Percentiles rank a stretch among this genome's conserved stretches.
These are phyloP conservation scores for Amniculicola lignicola DNA, from an alignment of 495 filamentous ascomycete species.

Conservation along the genomic window DNA sequence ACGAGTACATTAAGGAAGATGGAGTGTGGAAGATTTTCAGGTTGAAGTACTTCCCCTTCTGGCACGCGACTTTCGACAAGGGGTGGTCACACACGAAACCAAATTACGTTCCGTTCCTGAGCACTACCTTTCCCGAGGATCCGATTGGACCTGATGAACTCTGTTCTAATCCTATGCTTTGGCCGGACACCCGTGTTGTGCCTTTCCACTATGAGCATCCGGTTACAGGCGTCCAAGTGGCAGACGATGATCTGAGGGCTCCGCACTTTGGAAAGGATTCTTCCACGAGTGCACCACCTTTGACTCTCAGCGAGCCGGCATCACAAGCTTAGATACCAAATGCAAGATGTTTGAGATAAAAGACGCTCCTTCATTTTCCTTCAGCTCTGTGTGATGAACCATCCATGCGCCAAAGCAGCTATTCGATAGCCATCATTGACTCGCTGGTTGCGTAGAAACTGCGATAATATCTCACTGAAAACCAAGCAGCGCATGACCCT, in stretches of 20 bases:
- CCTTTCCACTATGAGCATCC: constrained; percentile 57
- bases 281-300: constrained; percentile 41
- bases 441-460: too few relatives aligned
- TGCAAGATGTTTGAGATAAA: neutral
- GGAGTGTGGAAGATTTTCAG: constrained; percentile 56
- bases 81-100: constrained; percentile 54
- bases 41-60: constrained; percentile 56
- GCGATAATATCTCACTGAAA: too few relatives aligned
- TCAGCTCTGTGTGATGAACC: too few relatives aligned
- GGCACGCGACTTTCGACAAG: constrained; percentile 53
- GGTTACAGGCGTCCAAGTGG: constrained; percentile 47
- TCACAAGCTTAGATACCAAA: constrained; percentile 18
- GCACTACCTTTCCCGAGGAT: constrained; percentile 46
- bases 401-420: too few relatives aligned
- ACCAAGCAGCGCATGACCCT: too few relatives aligned
- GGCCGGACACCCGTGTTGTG: constrained; percentile 55
- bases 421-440: too few relatives aligned
- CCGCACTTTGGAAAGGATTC: constrained; percentile 46
- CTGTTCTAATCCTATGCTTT: constrained; percentile 52
- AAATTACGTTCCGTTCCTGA: constrained; percentile 52
- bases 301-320: constrained; percentile 40
- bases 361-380: too few relatives aligned
- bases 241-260: constrained; percentile 49
- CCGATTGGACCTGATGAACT: constrained; percentile 53
- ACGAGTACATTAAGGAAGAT: constrained; percentile 58